Base-by-base conservation (phyloP, 163 green algal species). In the Prototheca cutis region DNA sequence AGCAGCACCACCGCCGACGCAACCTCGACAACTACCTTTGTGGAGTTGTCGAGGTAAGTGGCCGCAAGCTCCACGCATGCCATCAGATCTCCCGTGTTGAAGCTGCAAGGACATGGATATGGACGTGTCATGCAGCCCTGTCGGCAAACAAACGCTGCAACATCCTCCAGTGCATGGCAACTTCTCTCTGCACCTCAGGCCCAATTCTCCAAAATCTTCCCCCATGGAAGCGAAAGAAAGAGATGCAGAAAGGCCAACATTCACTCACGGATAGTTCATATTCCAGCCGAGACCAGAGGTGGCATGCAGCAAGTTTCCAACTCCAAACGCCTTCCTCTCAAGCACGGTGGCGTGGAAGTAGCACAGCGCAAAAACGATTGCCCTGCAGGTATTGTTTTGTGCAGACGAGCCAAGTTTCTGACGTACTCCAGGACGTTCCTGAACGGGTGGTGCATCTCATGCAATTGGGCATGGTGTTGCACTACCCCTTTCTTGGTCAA, bases 251-350 rank as follows among this genome's bases (percentile, higher is more conserved):
- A 45, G 10, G 10, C 36, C 36, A 45, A 45, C 36, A n/a, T n/a
- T 21, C 10, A 51, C 42, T 27, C 17, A 51, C 42, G 42, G 42
- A 70, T 95, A 96, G 74, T 91, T 90, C 86, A 95, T 95, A 80
- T 95, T 95, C 89, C 89, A 96, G 34, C 89, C 89, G 45, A 95
- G 91, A 63, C 88, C 74, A 18, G 62, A 77, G 7, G 51, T 71
- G 23, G 80, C 58, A 18, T 59, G 62, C 3, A 82, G 86, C 58
- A 93, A 62, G 70, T 94, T 96, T 66, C 87, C 86, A 13, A 94
- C 86, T 25, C 89, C 89, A 73, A 95, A 96, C 80, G 94, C 94
- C 72, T 97, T 97, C 33, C 89, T 74, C 72, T 95, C 87, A 31
- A 95, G 73, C 60, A 97, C 62, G 1, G 78, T 77, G 4, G 82